Evolutionary conservation across 192 early-diverging fungal species (phyloP).

Genomic region (Rhizoclosmatium sp.): DNA sequence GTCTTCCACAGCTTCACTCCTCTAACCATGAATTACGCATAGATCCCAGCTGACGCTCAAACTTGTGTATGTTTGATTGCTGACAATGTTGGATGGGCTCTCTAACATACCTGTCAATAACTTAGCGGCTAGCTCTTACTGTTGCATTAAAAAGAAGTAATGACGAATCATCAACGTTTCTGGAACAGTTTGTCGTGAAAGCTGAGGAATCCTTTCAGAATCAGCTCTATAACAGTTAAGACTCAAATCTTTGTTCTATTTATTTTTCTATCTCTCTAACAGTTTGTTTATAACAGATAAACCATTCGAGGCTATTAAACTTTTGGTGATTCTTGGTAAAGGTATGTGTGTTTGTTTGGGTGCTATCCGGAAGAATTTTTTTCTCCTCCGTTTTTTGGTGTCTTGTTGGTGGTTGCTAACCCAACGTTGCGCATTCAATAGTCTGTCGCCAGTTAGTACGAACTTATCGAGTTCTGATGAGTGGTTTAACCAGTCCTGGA

Average conservation of each 20-base stretch:
- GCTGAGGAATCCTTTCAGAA: neutral
- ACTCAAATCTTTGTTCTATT: neutral
- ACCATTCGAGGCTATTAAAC: constrained; percentile 5
- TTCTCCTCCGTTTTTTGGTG: neutral
- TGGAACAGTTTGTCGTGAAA: constrained; percentile 16
- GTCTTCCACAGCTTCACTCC: neutral
- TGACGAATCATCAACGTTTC: neutral
- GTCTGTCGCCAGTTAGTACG: constrained; percentile 14
- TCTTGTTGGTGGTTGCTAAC: neutral
- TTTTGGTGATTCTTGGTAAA: constrained; percentile 13
- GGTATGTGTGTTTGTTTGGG: neutral
- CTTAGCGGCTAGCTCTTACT: constrained; percentile 1
- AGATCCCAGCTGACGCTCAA: constrained; percentile 17
- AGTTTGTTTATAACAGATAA: neutral
- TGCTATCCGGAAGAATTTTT: neutral
- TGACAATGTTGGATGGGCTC: neutral
- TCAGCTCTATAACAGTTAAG: neutral
- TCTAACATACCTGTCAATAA: no score
- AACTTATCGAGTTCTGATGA: constrained; percentile 7
- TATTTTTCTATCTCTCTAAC: neutral
- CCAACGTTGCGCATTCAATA: neutral
- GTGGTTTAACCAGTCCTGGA: neutral
- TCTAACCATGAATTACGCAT: neutral
- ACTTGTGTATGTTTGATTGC: constrained; percentile 8
- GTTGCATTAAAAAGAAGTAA: neutral